phyloP scores from a whole-genome alignment of 1,139 yeast species.

The Kurtzmaniella natalensis region DNA sequence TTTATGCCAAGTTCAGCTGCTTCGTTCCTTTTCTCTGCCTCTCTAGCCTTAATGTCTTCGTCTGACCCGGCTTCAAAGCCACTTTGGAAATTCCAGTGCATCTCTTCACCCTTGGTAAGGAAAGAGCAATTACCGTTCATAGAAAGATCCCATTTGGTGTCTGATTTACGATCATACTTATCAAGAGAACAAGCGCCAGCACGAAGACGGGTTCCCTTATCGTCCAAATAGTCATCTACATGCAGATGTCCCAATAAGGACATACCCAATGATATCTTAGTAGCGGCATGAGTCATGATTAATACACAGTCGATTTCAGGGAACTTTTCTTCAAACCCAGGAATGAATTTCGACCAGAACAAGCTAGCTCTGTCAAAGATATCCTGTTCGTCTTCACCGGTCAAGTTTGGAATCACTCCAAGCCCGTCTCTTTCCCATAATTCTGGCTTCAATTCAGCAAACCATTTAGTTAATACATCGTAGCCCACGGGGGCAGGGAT shows the following conservation, averaged over 20 bases:
- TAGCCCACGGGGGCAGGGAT: conserved; percentile 60
- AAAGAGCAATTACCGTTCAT: conserved; percentile 69
- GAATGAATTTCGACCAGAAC: conserved; percentile 50
- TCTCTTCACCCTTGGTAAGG: conserved; percentile 74
- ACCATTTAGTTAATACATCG: conserved; percentile 43
- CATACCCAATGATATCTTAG: conserved; percentile 75
- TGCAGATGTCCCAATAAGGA: conserved; percentile 48
- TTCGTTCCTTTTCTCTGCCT: conserved; percentile 8
- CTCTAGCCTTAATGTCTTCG: conserved; percentile 59
- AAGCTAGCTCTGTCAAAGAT: conserved; percentile 50
- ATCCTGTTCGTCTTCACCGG: conserved; percentile 65
- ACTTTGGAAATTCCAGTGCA: conserved; percentile 80
- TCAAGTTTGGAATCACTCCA: conserved; percentile 47
- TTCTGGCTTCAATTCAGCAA: conserved; percentile 39
- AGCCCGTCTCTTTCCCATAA: conserved; percentile 43
- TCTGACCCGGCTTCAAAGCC: conserved; percentile 75
- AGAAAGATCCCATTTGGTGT: conserved; percentile 46
- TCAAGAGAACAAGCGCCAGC: conserved; percentile 48
- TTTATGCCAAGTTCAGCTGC: conserved; percentile 3
- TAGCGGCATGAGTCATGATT: conserved; percentile 79
- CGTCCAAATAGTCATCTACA: conserved; percentile 47
- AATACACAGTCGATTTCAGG: conserved; percentile 56
- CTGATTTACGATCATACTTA: conserved; percentile 16
- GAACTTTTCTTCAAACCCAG: conserved; percentile 44
- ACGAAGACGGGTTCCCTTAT: conserved; percentile 43